phyloP scores from a whole-genome alignment of 1,139 yeast genomes.

The Magnusiomyces sp. region DNA sequence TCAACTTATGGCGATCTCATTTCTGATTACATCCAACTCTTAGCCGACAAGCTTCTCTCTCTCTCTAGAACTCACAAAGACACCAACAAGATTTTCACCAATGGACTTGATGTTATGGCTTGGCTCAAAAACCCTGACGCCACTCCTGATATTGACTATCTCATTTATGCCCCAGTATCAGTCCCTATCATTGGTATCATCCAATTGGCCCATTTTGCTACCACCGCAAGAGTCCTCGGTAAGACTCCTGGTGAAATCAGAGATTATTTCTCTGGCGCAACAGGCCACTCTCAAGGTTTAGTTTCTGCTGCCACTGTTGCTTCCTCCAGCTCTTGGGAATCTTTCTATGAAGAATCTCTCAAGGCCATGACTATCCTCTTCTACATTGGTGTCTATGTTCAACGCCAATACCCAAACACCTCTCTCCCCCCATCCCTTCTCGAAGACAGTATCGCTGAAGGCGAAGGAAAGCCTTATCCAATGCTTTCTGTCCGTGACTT shows the following conservation, averaged over 20 bases:
- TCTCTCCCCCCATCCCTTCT: conserved; percentile 90
- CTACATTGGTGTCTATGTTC: conserved; percentile 89
- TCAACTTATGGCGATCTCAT: conserved; percentile 68
- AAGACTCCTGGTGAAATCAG: conserved; percentile 85
- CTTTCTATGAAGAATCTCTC: conserved; percentile 60
- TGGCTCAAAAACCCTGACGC: conserved; percentile 83
- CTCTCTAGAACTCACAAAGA: conserved; percentile 67
- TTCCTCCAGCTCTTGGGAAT: conserved; percentile 77
- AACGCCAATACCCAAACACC: conserved; percentile 85
- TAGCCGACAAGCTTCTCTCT: conserved; percentile 58
- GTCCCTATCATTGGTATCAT: conserved; percentile 94
- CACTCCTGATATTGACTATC: conserved; percentile 85
- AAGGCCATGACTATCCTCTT: conserved; percentile 80
- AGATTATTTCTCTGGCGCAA: conserved; percentile 65
- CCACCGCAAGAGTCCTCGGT: conserved; percentile 79
- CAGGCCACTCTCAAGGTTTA: conserved; percentile 98
- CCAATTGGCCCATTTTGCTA: conserved; percentile 87
- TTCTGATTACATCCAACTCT: conserved; percentile 58
- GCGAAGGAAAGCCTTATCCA: conserved; percentile 96
- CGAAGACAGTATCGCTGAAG: conserved; percentile 86
- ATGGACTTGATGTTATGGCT: conserved; percentile 77
- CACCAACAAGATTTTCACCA: conserved; percentile 83
- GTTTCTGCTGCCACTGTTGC: conserved; percentile 90
- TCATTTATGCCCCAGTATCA: conserved; percentile 84
- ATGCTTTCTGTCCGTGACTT: conserved; percentile 93